These are phyloP conservation scores for Aureobasidium sp. DNA, from an alignment of 2,329 filamentous ascomycete species.

Conservation along the genomic window DNA sequence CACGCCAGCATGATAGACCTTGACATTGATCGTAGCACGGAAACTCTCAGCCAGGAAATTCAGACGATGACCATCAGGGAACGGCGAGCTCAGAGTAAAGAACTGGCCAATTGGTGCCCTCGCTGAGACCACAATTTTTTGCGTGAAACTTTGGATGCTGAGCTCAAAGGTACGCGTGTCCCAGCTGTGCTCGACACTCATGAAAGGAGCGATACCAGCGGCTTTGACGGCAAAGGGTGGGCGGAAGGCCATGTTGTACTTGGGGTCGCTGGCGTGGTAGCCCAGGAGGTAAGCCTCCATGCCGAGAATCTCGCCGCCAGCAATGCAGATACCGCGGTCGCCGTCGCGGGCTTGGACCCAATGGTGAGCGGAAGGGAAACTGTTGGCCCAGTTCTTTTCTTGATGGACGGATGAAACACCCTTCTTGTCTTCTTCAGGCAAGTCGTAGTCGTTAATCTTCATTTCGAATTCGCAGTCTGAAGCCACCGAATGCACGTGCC, in stretches of 20 bases:
- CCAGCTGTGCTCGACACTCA: slow-evolving; percentile 34
- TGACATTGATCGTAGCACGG: slow-evolving; percentile 34
- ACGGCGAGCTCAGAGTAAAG: slow-evolving; percentile 38
- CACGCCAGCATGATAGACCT: slow-evolving; percentile 29
- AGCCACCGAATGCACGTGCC: slow-evolving; percentile 41
- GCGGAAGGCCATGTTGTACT: slow-evolving; percentile 32
- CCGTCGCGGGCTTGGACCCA: slow-evolving; percentile 29
- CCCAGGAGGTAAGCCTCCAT: slow-evolving; percentile 39
- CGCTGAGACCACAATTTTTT: slow-evolving; percentile 33
- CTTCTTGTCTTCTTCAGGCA: slow-evolving; percentile 17
- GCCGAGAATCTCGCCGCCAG: slow-evolving; percentile 32
- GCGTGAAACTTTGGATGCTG: slow-evolving; percentile 29
- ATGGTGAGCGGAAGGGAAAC: slow-evolving; percentile 37
- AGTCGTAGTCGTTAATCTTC: slow-evolving; percentile 25
- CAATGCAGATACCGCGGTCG: slow-evolving; percentile 23
- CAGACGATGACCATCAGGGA: slow-evolving; percentile 35
- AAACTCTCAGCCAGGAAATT: slow-evolving; percentile 41
- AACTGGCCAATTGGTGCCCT: slow-evolving; percentile 34
- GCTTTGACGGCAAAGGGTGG: slow-evolving; percentile 35
- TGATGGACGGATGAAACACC: slow-evolving; percentile 36
- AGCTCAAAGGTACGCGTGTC: slow-evolving; percentile 30
- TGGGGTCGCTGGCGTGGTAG: slow-evolving; percentile 29
- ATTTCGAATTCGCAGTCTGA: slow-evolving; percentile 33
- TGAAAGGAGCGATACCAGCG: slow-evolving; percentile 32
- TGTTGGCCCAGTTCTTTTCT: slow-evolving; percentile 44